phyloP scores from a whole-genome alignment of 805 yeast species.

The Lipomyces sp. region DNA sequence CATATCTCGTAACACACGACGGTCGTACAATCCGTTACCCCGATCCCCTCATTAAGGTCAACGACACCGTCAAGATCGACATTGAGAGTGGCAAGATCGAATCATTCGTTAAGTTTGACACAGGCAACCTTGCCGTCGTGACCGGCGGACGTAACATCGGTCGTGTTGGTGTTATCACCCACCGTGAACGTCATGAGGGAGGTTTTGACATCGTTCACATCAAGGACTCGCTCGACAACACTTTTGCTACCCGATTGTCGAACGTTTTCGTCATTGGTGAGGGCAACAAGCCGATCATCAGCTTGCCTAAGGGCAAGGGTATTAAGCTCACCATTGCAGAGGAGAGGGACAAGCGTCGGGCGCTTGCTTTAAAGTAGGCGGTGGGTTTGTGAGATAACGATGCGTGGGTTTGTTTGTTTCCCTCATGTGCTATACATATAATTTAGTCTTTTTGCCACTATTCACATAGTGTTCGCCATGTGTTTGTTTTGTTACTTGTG shows the following conservation, averaged over 20 bases:
- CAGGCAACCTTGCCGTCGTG: constrained; percentile 89
- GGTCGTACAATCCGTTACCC: constrained; percentile 99
- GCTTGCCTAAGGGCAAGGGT: constrained; percentile 99
- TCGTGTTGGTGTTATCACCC: constrained; percentile 92
- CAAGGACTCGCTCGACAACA: constrained; percentile 92
- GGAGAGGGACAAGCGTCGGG: constrained; percentile 98
- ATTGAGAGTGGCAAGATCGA: constrained; percentile 93
- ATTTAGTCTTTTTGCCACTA: constrained; percentile 1
- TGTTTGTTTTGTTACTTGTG: constrained; percentile 11
- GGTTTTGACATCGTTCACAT: constrained; percentile 97
- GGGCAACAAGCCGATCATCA: constrained; percentile 90
- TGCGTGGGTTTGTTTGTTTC: constrained; percentile 10
- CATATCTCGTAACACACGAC: constrained; percentile 98
- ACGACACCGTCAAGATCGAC: constrained; percentile 98
- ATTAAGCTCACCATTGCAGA: constrained; percentile 92
- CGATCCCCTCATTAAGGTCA: constrained; percentile 94
- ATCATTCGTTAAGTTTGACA: constrained; percentile 87
- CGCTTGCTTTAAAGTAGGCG: constrained; percentile 43
- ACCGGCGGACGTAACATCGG: constrained; percentile 99
- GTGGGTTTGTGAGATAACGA: constrained; percentile 8
- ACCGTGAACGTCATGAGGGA: constrained; percentile 98
- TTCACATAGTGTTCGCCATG: constrained; percentile 1
- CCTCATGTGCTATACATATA: constrained; percentile 14
- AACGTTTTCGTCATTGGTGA: constrained; percentile 96
- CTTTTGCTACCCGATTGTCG: constrained; percentile 90